Evolutionary conservation across 139 green algal species (phyloP).

Genomic region (Ostreobium quekettii): DNA sequence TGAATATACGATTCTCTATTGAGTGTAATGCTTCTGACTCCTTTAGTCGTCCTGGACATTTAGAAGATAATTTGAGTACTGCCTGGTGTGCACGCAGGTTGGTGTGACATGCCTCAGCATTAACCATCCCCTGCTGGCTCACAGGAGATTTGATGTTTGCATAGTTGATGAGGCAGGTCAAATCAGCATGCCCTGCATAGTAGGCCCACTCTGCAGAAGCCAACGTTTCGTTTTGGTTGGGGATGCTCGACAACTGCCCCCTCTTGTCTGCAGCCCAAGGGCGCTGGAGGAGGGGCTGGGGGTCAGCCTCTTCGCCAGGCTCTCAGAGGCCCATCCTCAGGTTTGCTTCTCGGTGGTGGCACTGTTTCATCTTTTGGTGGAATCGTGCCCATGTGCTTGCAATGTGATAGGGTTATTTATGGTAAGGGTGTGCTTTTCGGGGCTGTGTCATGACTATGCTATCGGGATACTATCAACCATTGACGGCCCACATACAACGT

Average conservation of each 20-base stretch:
- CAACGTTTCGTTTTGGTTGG: constrained; percentile 50
- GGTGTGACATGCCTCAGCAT: constrained; percentile 68
- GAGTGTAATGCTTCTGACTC: no score
- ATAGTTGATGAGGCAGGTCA: constrained; percentile 94
- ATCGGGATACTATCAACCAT: no score
- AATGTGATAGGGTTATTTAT: no score
- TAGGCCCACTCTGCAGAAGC: constrained; percentile 57
- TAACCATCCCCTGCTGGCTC: constrained; percentile 49
- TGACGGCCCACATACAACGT: no score
- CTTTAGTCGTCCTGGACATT: not conserved
- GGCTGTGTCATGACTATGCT: no score
- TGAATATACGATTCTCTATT: no score
- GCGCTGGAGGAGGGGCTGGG: constrained; percentile 58
- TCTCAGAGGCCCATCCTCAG: constrained; percentile 74
- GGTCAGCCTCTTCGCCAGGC: constrained; percentile 65
- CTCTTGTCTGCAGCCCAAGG: constrained; percentile 37
- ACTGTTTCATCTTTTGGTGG: no score
- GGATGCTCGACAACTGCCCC: constrained; percentile 41
- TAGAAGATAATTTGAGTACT: not conserved
- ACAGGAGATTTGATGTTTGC: constrained; percentile 76
- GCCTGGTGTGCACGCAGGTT: constrained; percentile 32
- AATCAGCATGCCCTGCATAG: constrained; percentile 51
- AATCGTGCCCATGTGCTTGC: no score
- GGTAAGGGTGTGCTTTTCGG: no score
- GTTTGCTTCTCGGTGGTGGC: no score